A percentile compares a stretch with the other conserved stretches of the same genome.
Conservation (phyloP, 1,139 yeast species). For the Suhomyces panamericanus region DNA sequence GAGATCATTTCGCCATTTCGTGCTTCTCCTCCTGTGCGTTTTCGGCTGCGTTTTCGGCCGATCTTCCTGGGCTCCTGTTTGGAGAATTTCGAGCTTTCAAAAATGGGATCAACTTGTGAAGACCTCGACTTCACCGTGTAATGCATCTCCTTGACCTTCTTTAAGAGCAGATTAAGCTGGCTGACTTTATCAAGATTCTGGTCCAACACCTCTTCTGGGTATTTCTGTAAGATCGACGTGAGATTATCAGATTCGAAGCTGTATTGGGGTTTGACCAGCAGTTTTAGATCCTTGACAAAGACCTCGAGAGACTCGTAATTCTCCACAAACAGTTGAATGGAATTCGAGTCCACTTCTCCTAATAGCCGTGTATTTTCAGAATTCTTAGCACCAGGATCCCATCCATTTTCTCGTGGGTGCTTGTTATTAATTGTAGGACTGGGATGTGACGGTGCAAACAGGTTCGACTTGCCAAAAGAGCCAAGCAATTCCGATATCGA, state of each 20-base stretch:
- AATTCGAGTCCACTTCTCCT: not conserved
- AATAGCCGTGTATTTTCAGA: not conserved
- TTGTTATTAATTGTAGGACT: too few relatives aligned
- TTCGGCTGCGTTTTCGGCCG: too few relatives aligned
- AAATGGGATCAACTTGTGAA: not conserved
- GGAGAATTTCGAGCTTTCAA: too few relatives aligned
- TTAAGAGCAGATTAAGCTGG: not conserved
- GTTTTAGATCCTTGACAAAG: slow-evolving; percentile 1
- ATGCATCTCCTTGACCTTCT: not conserved
- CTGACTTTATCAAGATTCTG: not conserved
- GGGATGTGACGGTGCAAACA: not conserved
- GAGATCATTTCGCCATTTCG: not conserved
- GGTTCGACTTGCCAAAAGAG: not conserved
- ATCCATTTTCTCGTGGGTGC: too few relatives aligned
- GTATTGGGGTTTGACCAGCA: not conserved
- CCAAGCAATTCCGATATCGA: not conserved
- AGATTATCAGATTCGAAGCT: not conserved
- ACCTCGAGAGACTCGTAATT: not conserved
- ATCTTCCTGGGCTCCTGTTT: too few relatives aligned
- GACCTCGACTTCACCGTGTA: not conserved
- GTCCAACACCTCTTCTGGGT: not conserved
- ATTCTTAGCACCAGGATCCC: too few relatives aligned
- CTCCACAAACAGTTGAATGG: not conserved
- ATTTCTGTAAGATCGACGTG: not conserved
- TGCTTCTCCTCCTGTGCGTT: not conserved